phyloP scores from a whole-genome alignment of 2,329 filamentous ascomycete genomes.

The Stagonosporopsis tanaceti region DNA sequence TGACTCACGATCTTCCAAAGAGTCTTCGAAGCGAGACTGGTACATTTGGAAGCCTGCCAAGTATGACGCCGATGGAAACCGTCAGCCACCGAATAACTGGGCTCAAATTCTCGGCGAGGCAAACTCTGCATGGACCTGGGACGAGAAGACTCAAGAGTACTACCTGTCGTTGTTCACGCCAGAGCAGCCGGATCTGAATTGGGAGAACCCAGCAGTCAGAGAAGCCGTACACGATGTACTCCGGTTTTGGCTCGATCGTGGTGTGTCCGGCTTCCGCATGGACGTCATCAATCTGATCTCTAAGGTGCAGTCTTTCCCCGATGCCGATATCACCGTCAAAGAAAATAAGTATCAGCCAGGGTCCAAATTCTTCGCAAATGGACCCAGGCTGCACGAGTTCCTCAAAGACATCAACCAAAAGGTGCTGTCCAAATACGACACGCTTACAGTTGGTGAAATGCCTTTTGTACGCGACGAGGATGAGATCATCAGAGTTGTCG shows the following conservation, averaged over 20 bases:
- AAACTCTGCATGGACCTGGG: conserved; percentile 73
- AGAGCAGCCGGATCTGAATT: conserved; percentile 84
- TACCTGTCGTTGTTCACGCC: conserved; percentile 79
- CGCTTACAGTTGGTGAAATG: conserved; percentile 73
- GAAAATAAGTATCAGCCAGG: conserved; percentile 52
- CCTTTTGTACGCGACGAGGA: conserved; percentile 59
- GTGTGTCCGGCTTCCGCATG: conserved; percentile 61
- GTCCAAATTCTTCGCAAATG: conserved; percentile 68
- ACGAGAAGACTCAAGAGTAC: conserved; percentile 75
- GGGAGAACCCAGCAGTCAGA: conserved; percentile 74
- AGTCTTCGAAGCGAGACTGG: conserved; percentile 61
- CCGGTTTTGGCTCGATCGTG: conserved; percentile 80
- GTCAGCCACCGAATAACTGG: conserved; percentile 80
- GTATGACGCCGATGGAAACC: conserved; percentile 62
- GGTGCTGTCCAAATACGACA: conserved; percentile 67
- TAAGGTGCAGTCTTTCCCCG: conserved; percentile 42
- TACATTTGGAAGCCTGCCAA: conserved; percentile 62
- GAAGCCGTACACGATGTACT: conserved; percentile 76
- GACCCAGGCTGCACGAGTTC: conserved; percentile 74
- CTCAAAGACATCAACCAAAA: conserved; percentile 69
- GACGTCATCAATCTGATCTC: conserved; percentile 51
- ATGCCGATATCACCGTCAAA: conserved; percentile 39
- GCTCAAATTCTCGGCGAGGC: conserved; percentile 62
- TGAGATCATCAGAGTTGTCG: conserved; percentile 58
- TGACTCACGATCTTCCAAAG: conserved; percentile 60